Evolutionary conservation across 2,329 filamentous ascomycete species (phyloP).

Genomic region (Fusarium marasasianum): DNA sequence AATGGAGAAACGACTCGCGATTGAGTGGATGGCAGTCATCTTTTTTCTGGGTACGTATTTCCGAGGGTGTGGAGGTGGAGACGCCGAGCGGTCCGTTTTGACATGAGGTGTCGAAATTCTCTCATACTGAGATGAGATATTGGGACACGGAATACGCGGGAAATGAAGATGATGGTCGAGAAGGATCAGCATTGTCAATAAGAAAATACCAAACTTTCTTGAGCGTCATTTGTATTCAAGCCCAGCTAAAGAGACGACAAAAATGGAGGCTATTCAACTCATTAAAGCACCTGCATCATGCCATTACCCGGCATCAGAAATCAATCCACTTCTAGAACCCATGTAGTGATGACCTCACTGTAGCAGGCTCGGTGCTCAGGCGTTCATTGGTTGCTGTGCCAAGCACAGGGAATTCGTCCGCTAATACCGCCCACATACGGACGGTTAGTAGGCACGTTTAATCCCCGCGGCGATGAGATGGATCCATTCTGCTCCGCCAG

Average conservation of each 20-base stretch:
- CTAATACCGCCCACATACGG: neutral
- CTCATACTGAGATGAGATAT: conserved; percentile 28
- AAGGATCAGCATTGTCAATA: too few relatives aligned
- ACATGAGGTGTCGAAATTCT: conserved; percentile 33
- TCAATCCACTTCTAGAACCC: conserved; percentile 18
- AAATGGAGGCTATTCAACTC: neutral
- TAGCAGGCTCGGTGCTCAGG: conserved; percentile 8
- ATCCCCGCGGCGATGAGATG: conserved; percentile 11
- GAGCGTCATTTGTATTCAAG: too few relatives aligned
- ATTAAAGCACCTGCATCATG: conserved; percentile 1
- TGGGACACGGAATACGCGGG: neutral
- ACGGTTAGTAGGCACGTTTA: neutral
- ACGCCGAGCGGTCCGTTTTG: conserved; percentile 41
- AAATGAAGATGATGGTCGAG: neutral
- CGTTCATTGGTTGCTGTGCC: conserved; percentile 31
- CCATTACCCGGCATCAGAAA: neutral
- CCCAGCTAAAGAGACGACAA: neutral
- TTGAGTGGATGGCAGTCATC: conserved; percentile 34
- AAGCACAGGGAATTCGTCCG: neutral
- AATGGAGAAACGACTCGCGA: conserved; percentile 38
- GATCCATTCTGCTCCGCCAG: conserved; percentile 2
- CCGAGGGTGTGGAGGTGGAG: conserved; percentile 41
- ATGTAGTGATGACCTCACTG: conserved; percentile 41
- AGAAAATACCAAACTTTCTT: too few relatives aligned
- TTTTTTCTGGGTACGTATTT: conserved; percentile 38